Conservation (phyloP, 1,139 yeast genomes). For the Magnusiomyces fungicola region DNA sequence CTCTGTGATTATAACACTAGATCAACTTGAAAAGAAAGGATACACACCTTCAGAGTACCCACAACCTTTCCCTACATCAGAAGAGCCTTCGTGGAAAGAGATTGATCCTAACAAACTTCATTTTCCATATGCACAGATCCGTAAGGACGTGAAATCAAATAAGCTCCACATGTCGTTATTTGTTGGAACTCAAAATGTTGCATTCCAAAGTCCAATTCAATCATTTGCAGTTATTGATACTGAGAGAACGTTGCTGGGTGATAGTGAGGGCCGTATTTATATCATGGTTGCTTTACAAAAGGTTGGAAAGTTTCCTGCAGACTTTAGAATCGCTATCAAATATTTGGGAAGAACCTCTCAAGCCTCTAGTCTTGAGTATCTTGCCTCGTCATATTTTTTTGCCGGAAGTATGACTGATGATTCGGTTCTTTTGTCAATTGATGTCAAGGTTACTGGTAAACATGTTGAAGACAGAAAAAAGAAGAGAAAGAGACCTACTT, state of each 20-base stretch:
- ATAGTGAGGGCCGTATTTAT: conserved; percentile 3
- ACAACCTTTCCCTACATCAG: neutral
- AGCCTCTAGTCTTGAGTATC: neutral
- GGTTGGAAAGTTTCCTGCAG: neutral
- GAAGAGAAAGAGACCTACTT: neutral
- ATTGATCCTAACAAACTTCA: neutral
- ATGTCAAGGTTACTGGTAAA: neutral
- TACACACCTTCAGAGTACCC: neutral
- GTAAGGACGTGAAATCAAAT: neutral
- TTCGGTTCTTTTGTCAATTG: neutral
- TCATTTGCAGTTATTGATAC: neutral
- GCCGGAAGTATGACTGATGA: neutral
- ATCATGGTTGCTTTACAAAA: neutral
- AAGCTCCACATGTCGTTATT: neutral
- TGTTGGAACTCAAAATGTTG: neutral
- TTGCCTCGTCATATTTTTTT: neutral
- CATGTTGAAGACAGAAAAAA: neutral
- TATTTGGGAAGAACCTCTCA: neutral
- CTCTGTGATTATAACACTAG: neutral
- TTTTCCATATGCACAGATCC: neutral
- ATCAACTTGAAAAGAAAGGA: neutral
- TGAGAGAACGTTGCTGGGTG: neutral
- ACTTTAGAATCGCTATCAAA: neutral
- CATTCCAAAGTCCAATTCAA: neutral
- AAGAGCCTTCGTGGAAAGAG: no score